Base-by-base conservation (phyloP, 1,284 basidiomycete genomes). In the Tylopilus sp. region DNA sequence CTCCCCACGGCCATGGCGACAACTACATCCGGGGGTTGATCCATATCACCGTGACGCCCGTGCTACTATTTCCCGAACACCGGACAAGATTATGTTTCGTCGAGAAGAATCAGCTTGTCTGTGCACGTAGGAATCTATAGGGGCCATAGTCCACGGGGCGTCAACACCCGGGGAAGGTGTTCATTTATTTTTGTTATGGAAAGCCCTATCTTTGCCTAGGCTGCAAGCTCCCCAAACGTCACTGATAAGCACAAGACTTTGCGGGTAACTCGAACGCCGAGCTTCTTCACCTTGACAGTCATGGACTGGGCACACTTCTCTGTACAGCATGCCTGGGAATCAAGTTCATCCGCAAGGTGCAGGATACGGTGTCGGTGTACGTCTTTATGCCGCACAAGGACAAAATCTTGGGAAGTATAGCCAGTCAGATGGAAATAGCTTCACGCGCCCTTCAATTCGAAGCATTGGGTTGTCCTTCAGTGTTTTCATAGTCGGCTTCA, bases 381-480 rank as follows among this genome's bases (percentile, higher is more conserved):
- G 15, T 37, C 41, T 13, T 25, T 2, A 12, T 33, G 36, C 30
- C 13, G 5, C 23, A 21, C 21, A 13, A 28, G 5, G 40, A 12
- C 35, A 16, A 3, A 36, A 37, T 47, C 70, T 80, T 48, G 78
- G 78, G 78, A 58, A 48, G 75, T 61, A 30, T 10, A 5, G 2
- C 21, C n/a, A 15, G 10, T 44, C 12, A 4, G 30, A 19, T 7
- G 4, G 16, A 11, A 18, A 26, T 15, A 29, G 2, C 36, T 46
- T 51, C 33, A 48, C 28, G 30, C 28, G 3, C 25, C 10, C 21
- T 25, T 23, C 33, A 34, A 44, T 31, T 16, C n/a, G 60, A 81
- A 89, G 89, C 31, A 90, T 93, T 62, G 89, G 89, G 26, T 66
- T 92, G 34, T 90, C 90, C 68, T 92, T 93, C 72, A 84, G 83